phyloP scores from a whole-genome alignment of 2,329 filamentous ascomycete species.

The Scolecobasidium constrictum region DNA sequence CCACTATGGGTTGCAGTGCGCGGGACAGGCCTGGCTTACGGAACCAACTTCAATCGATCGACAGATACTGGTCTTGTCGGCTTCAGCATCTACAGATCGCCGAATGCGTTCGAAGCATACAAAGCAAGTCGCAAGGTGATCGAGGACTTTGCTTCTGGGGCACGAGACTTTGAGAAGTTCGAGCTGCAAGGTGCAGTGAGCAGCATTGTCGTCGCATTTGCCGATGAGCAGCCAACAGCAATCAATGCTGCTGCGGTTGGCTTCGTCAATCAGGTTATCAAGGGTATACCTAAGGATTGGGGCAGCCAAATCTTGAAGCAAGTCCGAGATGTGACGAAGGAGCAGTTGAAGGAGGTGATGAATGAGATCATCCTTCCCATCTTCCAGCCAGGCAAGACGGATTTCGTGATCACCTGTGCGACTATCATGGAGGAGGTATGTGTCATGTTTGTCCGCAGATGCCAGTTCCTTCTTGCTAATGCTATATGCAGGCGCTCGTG shows the following conservation, averaged over 20 bases:
- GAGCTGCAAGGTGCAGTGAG: slow-evolving; percentile 85
- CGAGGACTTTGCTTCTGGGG: slow-evolving; percentile 60
- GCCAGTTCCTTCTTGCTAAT: slow-evolving; percentile 8
- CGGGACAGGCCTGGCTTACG: slow-evolving; percentile 88
- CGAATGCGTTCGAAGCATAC: slow-evolving; percentile 81
- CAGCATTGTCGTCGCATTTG: slow-evolving; percentile 75
- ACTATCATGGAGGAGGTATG: slow-evolving; percentile 74
- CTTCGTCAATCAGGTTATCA: slow-evolving; percentile 72
- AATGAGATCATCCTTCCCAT: slow-evolving; percentile 64
- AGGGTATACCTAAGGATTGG: slow-evolving; percentile 66
- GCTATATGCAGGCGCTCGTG: slow-evolving; percentile 53
- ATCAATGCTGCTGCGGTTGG: slow-evolving; percentile 70
- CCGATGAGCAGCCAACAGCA: slow-evolving; percentile 82
- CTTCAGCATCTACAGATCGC: slow-evolving; percentile 82
- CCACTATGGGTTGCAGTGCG: slow-evolving; percentile 90
- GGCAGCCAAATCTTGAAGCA: slow-evolving; percentile 64
- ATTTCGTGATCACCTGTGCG: slow-evolving; percentile 81
- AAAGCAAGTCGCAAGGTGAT: slow-evolving; percentile 65
- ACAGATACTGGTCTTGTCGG: slow-evolving; percentile 70
- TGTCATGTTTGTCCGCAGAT: slow-evolving; percentile 14
- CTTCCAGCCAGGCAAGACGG: slow-evolving; percentile 70
- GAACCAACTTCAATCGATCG: slow-evolving; percentile 66
- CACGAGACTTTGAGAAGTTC: slow-evolving; percentile 61
- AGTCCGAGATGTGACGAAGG: slow-evolving; percentile 63
- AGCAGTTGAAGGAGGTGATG: slow-evolving; percentile 68